phyloP scores from a whole-genome alignment of 1,139 yeast species.

The Nakaseomyces uthaithaninus region DNA sequence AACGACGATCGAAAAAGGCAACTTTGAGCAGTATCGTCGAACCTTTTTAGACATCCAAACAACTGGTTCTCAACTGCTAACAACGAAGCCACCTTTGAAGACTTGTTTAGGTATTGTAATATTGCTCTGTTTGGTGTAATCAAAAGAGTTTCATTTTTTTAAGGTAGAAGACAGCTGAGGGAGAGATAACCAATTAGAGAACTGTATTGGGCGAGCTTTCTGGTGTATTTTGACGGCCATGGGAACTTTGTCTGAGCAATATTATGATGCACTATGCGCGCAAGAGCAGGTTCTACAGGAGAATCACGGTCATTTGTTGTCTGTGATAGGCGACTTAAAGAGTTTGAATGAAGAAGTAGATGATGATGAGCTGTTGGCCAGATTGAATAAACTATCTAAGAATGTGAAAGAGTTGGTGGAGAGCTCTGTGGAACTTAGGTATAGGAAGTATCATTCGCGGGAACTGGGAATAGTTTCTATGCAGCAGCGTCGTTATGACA shows the following conservation, averaged over 20 bases:
- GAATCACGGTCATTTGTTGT: conserved; percentile 16
- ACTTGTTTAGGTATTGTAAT: not conserved
- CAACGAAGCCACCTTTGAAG: not conserved
- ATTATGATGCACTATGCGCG: conserved; percentile 26
- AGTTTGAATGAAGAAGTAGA: conserved; percentile 15
- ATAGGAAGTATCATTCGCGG: conserved; percentile 3
- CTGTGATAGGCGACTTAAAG: conserved; percentile 13
- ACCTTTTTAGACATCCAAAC: too few species aligned
- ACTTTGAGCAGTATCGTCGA: too few species aligned
- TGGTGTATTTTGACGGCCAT: too few species aligned
- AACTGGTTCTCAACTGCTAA: not conserved
- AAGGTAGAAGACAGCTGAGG: too few species aligned
- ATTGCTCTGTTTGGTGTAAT: too few species aligned
- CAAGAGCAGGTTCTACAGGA: conserved; percentile 22
- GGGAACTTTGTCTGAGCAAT: conserved; percentile 12
- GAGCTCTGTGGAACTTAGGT: conserved; percentile 16
- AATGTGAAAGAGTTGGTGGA: conserved; percentile 12
- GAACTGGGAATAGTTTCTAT: conserved; percentile 5
- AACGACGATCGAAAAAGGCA: too few species aligned
- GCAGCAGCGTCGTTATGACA: conserved; percentile 9
- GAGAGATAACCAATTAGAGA: too few species aligned
- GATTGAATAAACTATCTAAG: conserved; percentile 12
- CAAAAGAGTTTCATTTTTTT: not conserved
- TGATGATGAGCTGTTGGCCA: conserved; percentile 14
- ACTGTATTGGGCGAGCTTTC: too few species aligned